Conservation (phyloP, 2,329 filamentous ascomycete genomes). For the Cladosporium sp. region DNA sequence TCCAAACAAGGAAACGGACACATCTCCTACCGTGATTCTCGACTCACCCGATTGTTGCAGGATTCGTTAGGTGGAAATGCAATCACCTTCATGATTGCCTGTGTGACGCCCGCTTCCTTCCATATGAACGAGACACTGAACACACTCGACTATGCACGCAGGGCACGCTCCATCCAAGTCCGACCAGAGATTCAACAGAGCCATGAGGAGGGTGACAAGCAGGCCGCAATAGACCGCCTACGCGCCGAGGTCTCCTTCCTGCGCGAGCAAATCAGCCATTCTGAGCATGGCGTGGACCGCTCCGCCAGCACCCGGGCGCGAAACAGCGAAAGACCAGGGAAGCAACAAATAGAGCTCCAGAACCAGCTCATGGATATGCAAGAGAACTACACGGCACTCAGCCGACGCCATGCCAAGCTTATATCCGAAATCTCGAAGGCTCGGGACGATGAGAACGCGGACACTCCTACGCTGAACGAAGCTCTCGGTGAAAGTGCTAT, state of each 20-base stretch:
- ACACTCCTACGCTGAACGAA: slow-evolving; percentile 61
- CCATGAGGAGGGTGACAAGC: slow-evolving; percentile 86
- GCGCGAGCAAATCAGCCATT: slow-evolving; percentile 86
- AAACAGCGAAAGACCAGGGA: slow-evolving; percentile 59
- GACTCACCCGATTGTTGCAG: slow-evolving; percentile 88
- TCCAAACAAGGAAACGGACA: slow-evolving; percentile 83
- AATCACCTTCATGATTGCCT: slow-evolving; percentile 99
- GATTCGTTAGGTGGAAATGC: slow-evolving; percentile 96
- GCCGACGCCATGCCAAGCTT: slow-evolving; percentile 89
- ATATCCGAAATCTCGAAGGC: slow-evolving; percentile 91
- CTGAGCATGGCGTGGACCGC: slow-evolving; percentile 72
- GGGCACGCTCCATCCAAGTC: slow-evolving; percentile 93
- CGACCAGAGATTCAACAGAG: slow-evolving; percentile 94
- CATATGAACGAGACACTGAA: slow-evolving; percentile 97
- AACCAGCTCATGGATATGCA: slow-evolving; percentile 90
- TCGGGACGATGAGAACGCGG: slow-evolving; percentile 60
- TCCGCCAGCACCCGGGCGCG: neutral
- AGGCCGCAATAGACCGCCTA: slow-evolving; percentile 86
- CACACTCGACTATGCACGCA: slow-evolving; percentile 92
- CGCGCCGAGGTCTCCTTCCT: slow-evolving; percentile 93
- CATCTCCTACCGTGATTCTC: slow-evolving; percentile 98
- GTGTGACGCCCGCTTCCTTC: slow-evolving; percentile 94
- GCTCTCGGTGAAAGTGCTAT: slow-evolving; percentile 74
- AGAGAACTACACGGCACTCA: slow-evolving; percentile 90
- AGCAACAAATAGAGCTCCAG: slow-evolving; percentile 81